These are phyloP conservation scores for Rhizoclosmatium globosum DNA, from an alignment of 192 early-diverging fungal genomes.

Conservation along the genomic window DNA sequence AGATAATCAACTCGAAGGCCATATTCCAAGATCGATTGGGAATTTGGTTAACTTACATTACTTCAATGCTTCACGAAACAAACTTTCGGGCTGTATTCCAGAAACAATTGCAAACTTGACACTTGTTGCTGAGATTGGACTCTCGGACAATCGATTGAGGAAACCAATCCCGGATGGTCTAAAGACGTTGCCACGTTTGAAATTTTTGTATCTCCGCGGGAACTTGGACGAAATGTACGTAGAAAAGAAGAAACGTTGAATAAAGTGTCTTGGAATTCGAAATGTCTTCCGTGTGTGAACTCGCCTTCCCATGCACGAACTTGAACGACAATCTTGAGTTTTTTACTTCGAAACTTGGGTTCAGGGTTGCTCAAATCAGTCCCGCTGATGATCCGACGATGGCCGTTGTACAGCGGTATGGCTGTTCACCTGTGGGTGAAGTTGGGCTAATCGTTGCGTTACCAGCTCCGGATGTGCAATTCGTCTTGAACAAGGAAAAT, in stretches of 20 bases:
- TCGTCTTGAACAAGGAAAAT: neutral
- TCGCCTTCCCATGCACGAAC: neutral
- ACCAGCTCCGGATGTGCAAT: neutral
- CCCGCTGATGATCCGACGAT: constrained; percentile 30
- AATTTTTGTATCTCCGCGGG: neutral
- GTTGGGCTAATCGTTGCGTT: neutral
- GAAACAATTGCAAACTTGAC: neutral
- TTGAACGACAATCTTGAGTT: constrained; percentile 16
- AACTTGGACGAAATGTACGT: neutral
- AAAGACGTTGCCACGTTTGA: neutral
- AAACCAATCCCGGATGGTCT: neutral
- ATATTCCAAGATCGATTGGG: neutral
- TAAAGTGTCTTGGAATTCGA: neutral
- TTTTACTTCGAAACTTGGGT: constrained; percentile 12
- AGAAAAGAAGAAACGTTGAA: neutral
- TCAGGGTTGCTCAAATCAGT: constrained; percentile 9
- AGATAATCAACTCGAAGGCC: neutral
- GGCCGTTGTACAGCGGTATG: constrained; percentile 13
- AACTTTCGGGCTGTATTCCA: neutral
- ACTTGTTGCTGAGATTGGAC: neutral
- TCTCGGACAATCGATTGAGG: neutral
- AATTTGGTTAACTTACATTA: neutral
- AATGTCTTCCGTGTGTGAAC: neutral
- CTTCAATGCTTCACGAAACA: neutral
- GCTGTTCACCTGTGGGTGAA: neutral